Evolutionary conservation across 768 basidiomycete species (phyloP), one percentile per base, ranked within the genome.

Genomic region (Terana coerulea): DNA sequence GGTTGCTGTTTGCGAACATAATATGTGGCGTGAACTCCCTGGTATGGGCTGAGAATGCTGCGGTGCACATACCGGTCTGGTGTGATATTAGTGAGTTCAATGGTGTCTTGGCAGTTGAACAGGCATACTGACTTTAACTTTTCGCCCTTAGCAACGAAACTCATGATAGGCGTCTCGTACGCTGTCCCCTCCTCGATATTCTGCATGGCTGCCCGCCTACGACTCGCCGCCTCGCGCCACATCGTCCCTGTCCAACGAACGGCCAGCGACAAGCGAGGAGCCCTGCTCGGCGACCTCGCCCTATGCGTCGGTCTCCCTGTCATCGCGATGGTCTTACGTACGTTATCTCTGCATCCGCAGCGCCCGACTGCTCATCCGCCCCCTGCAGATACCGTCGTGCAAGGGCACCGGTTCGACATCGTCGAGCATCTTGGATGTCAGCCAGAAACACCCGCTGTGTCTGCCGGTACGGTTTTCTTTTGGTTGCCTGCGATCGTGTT

Each of bases 81-180:
- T 92, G 90, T 62, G 90, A 93, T 61, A 82, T 93, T 29, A 70
- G 86, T 88, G 48, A 55, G 80, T 63, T 8, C 44, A 8, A 9
- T 19, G 39, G 8, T 19, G 24, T 11, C 15, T 10, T n/a, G 15
- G 19, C 3, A 5, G 31, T 29, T 8, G 29, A 28, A 19, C 10
- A n/a, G 11, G 25, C 3, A 3, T 15, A 9, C 25, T 26, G 3
- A 24, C 25, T 14, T 8, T n/a, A 6, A n/a, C 21, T 17, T 30
- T 47, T 15, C 17, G 15, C 31, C 34, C 39, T 5, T 28, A 63
- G 61, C 59, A 36, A 59, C 61, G 0, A 52, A 57, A 10, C 52
- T 63, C 21, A 49, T 49, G 1, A 49, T 64, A 30, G 64, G 47
- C 3, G 34, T 43, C 1, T 48, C 52, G 1, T 57, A 59, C 10